Percentiles rank a stretch among this genome's conserved stretches.
These are phyloP conservation scores for Geosmithia flava DNA, from an alignment of 2,329 filamentous ascomycete species.

Conservation along the genomic window DNA sequence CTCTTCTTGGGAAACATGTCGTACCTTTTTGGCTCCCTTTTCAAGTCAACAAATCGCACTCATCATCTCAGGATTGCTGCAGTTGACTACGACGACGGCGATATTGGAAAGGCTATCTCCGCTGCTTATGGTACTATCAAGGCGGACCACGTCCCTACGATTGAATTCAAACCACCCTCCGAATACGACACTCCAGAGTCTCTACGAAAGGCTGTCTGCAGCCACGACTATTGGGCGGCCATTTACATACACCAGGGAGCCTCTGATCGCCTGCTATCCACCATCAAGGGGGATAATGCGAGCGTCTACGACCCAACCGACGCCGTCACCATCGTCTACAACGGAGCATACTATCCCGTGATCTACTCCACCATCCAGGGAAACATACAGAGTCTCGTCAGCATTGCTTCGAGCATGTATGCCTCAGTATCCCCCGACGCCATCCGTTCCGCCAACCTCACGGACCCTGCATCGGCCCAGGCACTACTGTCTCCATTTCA, in stretches of 20 bases:
- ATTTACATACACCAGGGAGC: slow-evolving; percentile 18
- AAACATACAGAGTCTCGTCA: slow-evolving; percentile 15
- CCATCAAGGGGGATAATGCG: slow-evolving; percentile 11
- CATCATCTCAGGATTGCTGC: slow-evolving; percentile 14
- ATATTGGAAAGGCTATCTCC: slow-evolving; percentile 17
- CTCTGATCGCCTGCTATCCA: slow-evolving; percentile 15
- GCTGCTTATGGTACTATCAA: slow-evolving; percentile 18
- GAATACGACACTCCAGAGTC: slow-evolving; percentile 13
- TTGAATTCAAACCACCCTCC: slow-evolving; percentile 11
- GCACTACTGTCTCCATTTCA: slow-evolving; percentile 21
- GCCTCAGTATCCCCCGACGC: slow-evolving; percentile 6
- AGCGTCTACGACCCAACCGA: slow-evolving; percentile 17
- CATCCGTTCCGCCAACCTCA: slow-evolving; percentile 10
- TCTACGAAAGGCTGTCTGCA: slow-evolving; percentile 20
- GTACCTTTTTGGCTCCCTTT: slow-evolving; percentile 21
- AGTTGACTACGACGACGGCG: slow-evolving; percentile 18
- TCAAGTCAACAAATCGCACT: slow-evolving; percentile 8
- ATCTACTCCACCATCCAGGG: slow-evolving; percentile 13
- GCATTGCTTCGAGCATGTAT: slow-evolving; percentile 7
- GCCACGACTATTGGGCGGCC: slow-evolving; percentile 22
- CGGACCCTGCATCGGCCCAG: slow-evolving; percentile 12
- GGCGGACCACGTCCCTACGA: slow-evolving; percentile 15
- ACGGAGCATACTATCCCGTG: slow-evolving; percentile 20
- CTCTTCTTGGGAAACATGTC: slow-evolving; percentile 1
- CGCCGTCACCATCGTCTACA: slow-evolving; percentile 21